These are phyloP conservation scores for Sclerotinia minor DNA, from an alignment of 2,329 filamentous ascomycete genomes.

Conservation along the genomic window DNA sequence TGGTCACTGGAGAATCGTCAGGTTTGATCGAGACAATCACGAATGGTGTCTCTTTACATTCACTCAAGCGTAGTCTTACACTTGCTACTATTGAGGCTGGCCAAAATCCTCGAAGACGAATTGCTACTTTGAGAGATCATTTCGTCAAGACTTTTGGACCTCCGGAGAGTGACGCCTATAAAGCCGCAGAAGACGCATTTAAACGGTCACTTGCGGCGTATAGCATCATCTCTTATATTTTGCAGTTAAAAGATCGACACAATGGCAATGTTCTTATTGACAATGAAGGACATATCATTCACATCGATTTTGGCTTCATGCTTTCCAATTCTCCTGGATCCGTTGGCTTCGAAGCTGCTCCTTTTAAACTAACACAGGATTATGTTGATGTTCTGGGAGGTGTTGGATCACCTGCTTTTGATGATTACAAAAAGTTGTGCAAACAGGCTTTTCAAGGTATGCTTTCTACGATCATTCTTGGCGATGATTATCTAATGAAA, in stretches of 20 bases:
- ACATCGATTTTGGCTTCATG: conserved; percentile 91
- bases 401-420: conserved; percentile 66
- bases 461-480: conserved; percentile 31
- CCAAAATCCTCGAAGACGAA: conserved; percentile 70
- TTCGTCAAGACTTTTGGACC: conserved; percentile 78
- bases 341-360: conserved; percentile 82
- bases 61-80: conserved; percentile 78
- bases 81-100: conserved; percentile 72
- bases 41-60: conserved; percentile 84
- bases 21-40: conserved; percentile 86
- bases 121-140: conserved; percentile 79
- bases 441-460: conserved; percentile 80
- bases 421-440: conserved; percentile 75
- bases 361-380: conserved; percentile 83
- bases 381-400: conserved; percentile 83
- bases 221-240: conserved; percentile 79
- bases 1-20: conserved; percentile 82
- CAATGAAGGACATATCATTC: conserved; percentile 81
- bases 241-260: conserved; percentile 83
- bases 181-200: conserved; percentile 73
- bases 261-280: conserved; percentile 86
- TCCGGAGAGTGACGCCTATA: conserved; percentile 67
- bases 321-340: conserved; percentile 81
- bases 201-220: conserved; percentile 81
- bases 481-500: conserved; percentile 24